These are phyloP conservation scores for Gracilaria vermiculophylla DNA, from an alignment of 23 red algal genomes.

Conservation along the genomic window DNA sequence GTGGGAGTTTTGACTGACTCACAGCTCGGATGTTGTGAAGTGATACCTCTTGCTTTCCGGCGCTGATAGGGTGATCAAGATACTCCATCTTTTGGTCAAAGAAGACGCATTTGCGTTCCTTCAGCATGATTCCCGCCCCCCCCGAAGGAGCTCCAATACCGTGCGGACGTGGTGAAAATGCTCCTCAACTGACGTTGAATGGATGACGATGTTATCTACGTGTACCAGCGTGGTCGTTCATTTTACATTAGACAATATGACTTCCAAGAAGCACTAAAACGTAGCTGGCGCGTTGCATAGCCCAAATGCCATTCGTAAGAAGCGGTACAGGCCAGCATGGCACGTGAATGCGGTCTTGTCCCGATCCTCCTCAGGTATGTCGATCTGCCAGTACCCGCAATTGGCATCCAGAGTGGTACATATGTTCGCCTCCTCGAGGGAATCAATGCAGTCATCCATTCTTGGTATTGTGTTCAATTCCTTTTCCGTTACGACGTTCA, in stretches of 20 bases:
- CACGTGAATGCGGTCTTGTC: not conserved
- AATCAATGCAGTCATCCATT: no score
- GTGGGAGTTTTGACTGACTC: not conserved
- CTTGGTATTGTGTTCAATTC: no score
- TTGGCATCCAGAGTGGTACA: not conserved
- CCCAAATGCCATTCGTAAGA: not conserved
- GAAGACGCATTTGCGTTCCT: conserved; percentile 6
- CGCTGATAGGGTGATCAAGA: not conserved
- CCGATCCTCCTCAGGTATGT: not conserved
- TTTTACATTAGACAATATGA: not conserved
- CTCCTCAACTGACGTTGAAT: not conserved
- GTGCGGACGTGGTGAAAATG: not conserved
- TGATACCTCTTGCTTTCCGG: not conserved
- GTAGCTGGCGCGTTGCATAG: conserved; percentile 10
- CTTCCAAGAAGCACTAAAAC: not conserved
- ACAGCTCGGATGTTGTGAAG: not conserved
- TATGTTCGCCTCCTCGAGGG: no score
- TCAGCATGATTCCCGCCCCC: not conserved
- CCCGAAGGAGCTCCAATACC: not conserved
- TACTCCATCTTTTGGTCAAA: not conserved
- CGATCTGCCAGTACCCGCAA: not conserved
- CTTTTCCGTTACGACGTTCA: no score
- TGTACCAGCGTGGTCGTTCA: not conserved
- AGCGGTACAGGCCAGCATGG: not conserved
- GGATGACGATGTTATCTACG: no score